phyloP scores from a whole-genome alignment of 2,329 filamentous ascomycete genomes.

The Podosphaera leucotricha region DNA sequence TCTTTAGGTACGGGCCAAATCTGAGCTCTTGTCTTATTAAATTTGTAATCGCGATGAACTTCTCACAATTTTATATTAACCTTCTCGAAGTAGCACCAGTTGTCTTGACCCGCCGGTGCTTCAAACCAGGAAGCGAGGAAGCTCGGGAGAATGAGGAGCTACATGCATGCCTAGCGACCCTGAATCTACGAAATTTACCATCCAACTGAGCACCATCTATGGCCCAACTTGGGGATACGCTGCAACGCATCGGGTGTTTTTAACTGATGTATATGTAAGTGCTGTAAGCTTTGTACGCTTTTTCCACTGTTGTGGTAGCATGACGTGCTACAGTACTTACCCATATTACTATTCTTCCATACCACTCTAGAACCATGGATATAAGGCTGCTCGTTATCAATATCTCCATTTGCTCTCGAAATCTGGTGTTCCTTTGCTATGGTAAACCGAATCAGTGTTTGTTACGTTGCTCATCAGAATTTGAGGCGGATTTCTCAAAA shows the following conservation, averaged over 20 bases:
- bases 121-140: not conserved
- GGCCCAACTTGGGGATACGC: not conserved
- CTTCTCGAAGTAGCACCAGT: not conserved
- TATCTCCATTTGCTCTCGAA: not conserved
- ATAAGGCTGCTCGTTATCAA: not conserved
- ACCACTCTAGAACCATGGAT: too few species aligned
- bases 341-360: too few species aligned
- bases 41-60: not conserved
- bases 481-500: not conserved
- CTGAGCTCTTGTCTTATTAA: too few species aligned
- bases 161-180: too few species aligned
- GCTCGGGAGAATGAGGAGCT: too few species aligned
- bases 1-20: not conserved
- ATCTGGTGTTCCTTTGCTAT: not conserved
- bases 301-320: too few species aligned
- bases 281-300: too few species aligned
- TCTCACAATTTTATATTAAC: not conserved
- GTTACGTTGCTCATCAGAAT: not conserved
- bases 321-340: too few species aligned
- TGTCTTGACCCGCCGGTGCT: not conserved
- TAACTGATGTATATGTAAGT: too few species aligned
- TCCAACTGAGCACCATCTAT: not conserved
- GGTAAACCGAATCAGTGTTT: not conserved
- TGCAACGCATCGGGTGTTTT: too few species aligned
- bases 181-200: not conserved